Conservation (phyloP, 1,284 basidiomycete genomes). For the Cystobasidium slooffiae region DNA sequence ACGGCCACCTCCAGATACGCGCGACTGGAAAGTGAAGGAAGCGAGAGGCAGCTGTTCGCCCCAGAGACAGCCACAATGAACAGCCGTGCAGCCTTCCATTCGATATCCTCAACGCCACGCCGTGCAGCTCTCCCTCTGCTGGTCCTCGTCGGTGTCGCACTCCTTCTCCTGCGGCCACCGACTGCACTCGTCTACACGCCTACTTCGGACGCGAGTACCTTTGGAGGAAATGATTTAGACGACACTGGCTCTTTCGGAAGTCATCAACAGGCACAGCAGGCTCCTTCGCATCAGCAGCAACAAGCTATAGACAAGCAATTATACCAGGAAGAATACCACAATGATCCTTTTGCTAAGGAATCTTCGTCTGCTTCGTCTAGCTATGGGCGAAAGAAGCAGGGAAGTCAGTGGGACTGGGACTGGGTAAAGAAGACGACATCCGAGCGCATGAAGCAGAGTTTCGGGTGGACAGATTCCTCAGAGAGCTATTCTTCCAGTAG, state of each 20-base stretch:
- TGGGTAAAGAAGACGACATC: conserved; percentile 28
- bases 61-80: background rate
- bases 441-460: conserved; percentile 17
- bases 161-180: conserved; percentile 8
- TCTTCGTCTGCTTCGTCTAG: background rate
- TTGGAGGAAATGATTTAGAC: background rate
- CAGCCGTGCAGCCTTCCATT: background rate
- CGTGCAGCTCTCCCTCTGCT: conserved; percentile 9
- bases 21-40: background rate
- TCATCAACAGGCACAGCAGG: background rate
- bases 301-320: background rate
- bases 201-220: background rate
- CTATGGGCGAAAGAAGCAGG: conserved; percentile 11
- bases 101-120: background rate
- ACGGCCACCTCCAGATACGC: too few species aligned
- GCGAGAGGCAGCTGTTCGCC: background rate
- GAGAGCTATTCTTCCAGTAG: background rate
- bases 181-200: conserved; percentile 11
- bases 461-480: conserved; percentile 9
- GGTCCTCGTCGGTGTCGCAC: background rate
- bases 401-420: conserved; percentile 32
- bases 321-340: conserved; percentile 12
- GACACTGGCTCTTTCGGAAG: background rate
- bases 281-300: background rate
- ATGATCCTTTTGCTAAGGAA: conserved; percentile 14